Base-by-base conservation (phyloP, 352 stramenopile genomes). In the Phytopythium ostracodes region DNA sequence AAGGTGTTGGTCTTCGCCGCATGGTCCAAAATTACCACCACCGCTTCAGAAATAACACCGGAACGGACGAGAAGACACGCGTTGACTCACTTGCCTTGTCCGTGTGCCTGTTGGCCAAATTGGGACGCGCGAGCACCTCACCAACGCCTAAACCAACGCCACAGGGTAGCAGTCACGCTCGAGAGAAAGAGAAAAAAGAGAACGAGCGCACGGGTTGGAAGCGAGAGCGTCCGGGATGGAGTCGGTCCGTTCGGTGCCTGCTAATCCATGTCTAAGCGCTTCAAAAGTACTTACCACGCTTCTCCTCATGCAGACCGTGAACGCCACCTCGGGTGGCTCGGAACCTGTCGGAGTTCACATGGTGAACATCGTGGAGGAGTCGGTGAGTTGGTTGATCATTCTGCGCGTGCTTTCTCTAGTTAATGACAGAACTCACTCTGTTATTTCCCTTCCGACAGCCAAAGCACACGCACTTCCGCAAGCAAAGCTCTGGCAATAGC, bases 401-500 rank as follows among this genome's bases (percentile, higher is more conserved):
- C 8, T 55, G 14, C 22, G 8, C n/a, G 20, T 35, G 18, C 4
- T 54, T 9, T n/a, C n/a, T n/a, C n/a, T n/a, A n/a, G n/a, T n/a
- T n/a, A n/a, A n/a, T n/a, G n/a, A n/a, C n/a, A n/a, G n/a, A n/a
- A n/a, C n/a, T n/a, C n/a, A n/a, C n/a, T n/a, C n/a, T n/a, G n/a
- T n/a, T n/a, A n/a, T n/a, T n/a, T n/a, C n/a, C 7, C 17, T 5
- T 4, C 18, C 8, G 6, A 7, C 31, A 60, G 54, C 54, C 54
- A 1, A 60, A 36, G 36, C 54, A 60, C 25, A 24, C 38, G 5
- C 36, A 35, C 24, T 60, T 60, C 25, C 38, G 25, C 15, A 60
- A 60, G 27, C 54, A 60, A 18, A 60, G 54, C 40, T 60, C 54
- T 2, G 54, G 22, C 27, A 56, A 24, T 12, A 56, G 27, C 25